phyloP scores from a whole-genome alignment of 352 stramenopile species.

The Globisporangium nunn region DNA sequence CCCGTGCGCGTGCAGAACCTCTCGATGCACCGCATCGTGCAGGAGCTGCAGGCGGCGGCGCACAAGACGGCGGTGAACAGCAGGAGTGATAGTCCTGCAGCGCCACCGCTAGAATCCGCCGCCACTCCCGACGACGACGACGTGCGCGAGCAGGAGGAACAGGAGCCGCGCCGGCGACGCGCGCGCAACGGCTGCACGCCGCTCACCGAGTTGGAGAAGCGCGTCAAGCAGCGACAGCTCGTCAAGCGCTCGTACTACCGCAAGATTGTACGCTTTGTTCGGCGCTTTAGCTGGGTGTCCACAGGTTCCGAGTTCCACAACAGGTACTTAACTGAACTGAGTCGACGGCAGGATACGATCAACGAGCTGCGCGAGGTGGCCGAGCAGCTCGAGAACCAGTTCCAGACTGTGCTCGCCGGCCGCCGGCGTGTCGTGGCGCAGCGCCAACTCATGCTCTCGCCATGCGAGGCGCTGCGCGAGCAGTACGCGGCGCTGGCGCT shows the following conservation, averaged over 20 bases:
- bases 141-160: background rate
- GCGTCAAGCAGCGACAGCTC: slow-evolving; percentile 58
- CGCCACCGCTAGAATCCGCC: no score
- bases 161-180: slow-evolving; percentile 9
- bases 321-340: no score
- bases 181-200: slow-evolving; percentile 24
- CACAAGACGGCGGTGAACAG: slow-evolving; percentile 3
- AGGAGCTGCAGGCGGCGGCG: slow-evolving; percentile 17
- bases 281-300: no score
- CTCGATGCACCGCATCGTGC: slow-evolving; percentile 46
- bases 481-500: slow-evolving; percentile 44
- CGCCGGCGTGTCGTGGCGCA: slow-evolving; percentile 10
- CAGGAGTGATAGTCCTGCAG: background rate
- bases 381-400: slow-evolving; percentile 40
- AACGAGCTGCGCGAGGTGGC: slow-evolving; percentile 44
- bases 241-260: slow-evolving; percentile 71
- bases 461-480: slow-evolving; percentile 35
- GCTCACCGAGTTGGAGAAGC: slow-evolving; percentile 48
- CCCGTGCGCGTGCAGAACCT: slow-evolving; percentile 17
- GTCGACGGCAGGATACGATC: slow-evolving; percentile 34
- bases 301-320: no score
- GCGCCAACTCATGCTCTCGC: slow-evolving; percentile 3
- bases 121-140: no score
- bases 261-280: slow-evolving; percentile 38
- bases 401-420: slow-evolving; percentile 25